A percentile compares a stretch with the other conserved stretches of the same genome.
Evolutionary conservation across 768 basidiomycete genomes (phyloP).

Genomic region (Podaxis sp.): DNA sequence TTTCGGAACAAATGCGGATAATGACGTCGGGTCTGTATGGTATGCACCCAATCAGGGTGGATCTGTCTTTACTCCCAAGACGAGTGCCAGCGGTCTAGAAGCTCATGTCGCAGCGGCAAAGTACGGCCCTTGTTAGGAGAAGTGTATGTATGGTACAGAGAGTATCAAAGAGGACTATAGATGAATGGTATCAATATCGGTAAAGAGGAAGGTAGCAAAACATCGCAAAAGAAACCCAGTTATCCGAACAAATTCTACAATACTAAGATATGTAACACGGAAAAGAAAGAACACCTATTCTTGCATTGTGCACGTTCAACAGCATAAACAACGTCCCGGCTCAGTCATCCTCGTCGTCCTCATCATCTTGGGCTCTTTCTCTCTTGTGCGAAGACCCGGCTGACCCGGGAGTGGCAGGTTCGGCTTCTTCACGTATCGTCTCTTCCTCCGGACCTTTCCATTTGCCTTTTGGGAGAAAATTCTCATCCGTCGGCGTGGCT

Average conservation of each 20-base stretch:
- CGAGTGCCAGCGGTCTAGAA: conserved; percentile 42
- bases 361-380: neutral
- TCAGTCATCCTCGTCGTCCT: conserved; percentile 8
- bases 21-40: conserved; percentile 49
- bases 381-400: conserved; percentile 2
- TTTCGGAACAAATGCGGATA: conserved; percentile 37
- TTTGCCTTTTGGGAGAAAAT: conserved; percentile 25
- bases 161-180: conserved; percentile 10
- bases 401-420: conserved; percentile 30
- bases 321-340: neutral
- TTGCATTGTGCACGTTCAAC: neutral
- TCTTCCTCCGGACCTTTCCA: conserved; percentile 33
- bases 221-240: neutral
- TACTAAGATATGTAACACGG: conserved; percentile 9
- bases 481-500: conserved; percentile 29
- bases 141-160: conserved; percentile 1
- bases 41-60: conserved; percentile 44
- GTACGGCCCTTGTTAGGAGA: conserved; percentile 35
- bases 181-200: conserved; percentile 13
- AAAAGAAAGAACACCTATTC: neutral
- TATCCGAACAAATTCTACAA: conserved; percentile 9
- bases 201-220: neutral
- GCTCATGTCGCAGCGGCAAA: conserved; percentile 44
- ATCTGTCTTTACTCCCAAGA: conserved; percentile 45
- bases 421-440: conserved; percentile 34